Evolutionary conservation across 208 protist species (phyloP).

Genomic region (Zelonia costaricensis): DNA sequence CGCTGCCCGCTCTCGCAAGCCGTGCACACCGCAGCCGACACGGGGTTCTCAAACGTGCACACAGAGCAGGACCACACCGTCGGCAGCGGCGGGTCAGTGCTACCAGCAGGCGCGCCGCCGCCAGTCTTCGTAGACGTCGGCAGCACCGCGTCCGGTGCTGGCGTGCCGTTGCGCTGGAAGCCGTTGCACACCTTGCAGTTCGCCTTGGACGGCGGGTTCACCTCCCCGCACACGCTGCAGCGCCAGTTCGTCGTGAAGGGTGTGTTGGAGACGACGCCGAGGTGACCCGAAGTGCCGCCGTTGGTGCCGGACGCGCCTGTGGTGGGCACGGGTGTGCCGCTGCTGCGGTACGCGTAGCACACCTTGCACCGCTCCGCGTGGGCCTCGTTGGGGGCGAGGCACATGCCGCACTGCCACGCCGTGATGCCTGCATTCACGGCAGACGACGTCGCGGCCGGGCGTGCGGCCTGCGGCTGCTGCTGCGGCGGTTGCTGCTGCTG

Average conservation of each 20-base stretch:
- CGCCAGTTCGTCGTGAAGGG: constrained; percentile 37
- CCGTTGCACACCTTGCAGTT: constrained; percentile 63
- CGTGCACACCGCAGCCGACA: constrained; percentile 47
- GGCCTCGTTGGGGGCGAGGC: constrained; percentile 60
- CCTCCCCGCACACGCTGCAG: constrained; percentile 66
- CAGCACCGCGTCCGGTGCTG: constrained; percentile 12
- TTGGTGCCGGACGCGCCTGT: constrained; percentile 8
- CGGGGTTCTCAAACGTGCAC: constrained; percentile 77
- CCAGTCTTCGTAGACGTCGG: neutral
- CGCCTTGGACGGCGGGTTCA: constrained; percentile 36
- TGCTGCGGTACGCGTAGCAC: constrained; percentile 53
- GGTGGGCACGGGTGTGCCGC: constrained; percentile 31
- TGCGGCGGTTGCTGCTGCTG: neutral
- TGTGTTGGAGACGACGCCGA: constrained; percentile 8
- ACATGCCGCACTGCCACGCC: constrained; percentile 72
- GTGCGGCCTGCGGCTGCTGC: neutral
- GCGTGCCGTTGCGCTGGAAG: constrained; percentile 71
- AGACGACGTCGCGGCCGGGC: constrained; percentile 1
- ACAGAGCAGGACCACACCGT: constrained; percentile 72
- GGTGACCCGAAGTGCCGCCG: neutral
- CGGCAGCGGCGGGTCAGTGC: constrained; percentile 11
- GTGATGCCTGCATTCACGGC: constrained; percentile 23
- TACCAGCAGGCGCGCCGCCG: neutral
- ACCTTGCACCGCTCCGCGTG: constrained; percentile 50
- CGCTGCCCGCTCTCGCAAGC: constrained; percentile 81